phyloP scores from a whole-genome alignment of 768 basidiomycete genomes.

The Rhodotorula paludigena region DNA sequence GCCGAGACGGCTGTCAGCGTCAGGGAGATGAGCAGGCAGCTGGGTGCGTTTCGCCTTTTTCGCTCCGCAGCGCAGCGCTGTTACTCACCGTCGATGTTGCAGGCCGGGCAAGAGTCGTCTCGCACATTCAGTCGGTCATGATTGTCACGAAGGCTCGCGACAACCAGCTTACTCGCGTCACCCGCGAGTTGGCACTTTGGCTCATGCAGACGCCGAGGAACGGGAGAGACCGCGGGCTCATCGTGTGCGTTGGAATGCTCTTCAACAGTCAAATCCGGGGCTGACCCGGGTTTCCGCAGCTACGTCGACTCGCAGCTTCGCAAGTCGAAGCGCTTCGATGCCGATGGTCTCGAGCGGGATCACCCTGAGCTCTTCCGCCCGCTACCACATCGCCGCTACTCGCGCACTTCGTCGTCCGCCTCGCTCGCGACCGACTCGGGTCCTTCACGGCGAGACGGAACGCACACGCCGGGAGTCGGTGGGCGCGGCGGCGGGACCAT shows the following conservation, averaged over 20 bases:
- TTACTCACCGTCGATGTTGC: neutral
- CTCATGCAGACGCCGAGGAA: slow-evolving; percentile 82
- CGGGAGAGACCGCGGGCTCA: slow-evolving; percentile 62
- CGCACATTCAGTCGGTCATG: slow-evolving; percentile 84
- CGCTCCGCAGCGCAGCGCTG: neutral
- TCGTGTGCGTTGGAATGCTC: slow-evolving; percentile 59
- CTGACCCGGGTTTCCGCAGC: slow-evolving; percentile 49
- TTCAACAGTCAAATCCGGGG: neutral
- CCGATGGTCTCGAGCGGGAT: slow-evolving; percentile 75
- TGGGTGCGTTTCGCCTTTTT: slow-evolving; percentile 57
- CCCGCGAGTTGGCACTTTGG: slow-evolving; percentile 86
- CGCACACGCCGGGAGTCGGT: neutral
- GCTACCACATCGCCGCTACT: slow-evolving; percentile 63
- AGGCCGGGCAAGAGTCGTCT: slow-evolving; percentile 88
- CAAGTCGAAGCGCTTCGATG: slow-evolving; percentile 87
- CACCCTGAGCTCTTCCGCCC: slow-evolving; percentile 84
- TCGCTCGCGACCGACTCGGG: slow-evolving; percentile 39
- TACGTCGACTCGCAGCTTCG: slow-evolving; percentile 93
- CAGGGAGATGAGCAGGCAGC: slow-evolving; percentile 96
- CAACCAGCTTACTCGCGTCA: slow-evolving; percentile 90
- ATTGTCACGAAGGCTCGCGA: slow-evolving; percentile 97
- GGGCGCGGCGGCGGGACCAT: slow-evolving; percentile 5
- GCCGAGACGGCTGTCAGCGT: slow-evolving; percentile 97
- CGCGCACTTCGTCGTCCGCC: slow-evolving; percentile 35
- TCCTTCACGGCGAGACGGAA: slow-evolving; percentile 48